phyloP scores from a whole-genome alignment of 441 rosid species.

The Gossypium lobatum region DNA sequence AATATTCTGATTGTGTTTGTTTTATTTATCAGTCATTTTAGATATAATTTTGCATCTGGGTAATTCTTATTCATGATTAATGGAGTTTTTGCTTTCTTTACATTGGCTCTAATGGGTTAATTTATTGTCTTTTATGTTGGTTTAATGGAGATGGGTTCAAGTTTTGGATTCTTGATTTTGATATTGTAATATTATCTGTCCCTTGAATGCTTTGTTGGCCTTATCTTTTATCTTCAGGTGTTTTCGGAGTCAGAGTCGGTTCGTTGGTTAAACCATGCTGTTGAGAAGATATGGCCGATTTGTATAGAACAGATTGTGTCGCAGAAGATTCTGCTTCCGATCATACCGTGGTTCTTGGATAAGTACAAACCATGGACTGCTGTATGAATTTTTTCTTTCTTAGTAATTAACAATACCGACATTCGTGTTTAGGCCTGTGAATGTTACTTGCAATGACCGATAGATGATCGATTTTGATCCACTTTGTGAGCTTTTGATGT shows the following conservation, averaged over 20 bases:
- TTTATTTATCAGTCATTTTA: background rate
- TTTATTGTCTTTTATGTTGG: background rate
- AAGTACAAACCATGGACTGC: slow-evolving; percentile 97
- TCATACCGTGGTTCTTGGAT: slow-evolving; percentile 92
- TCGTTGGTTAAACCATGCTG: slow-evolving; percentile 77
- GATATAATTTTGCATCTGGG: background rate
- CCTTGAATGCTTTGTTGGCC: slow-evolving; percentile 14
- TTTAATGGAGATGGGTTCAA: background rate
- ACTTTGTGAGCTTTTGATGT: background rate
- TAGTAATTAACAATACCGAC: background rate
- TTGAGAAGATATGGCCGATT: slow-evolving; percentile 87
- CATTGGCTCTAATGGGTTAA: background rate
- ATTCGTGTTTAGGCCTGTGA: background rate
- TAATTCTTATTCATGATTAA: background rate
- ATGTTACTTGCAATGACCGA: background rate
- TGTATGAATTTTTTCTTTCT: slow-evolving; percentile 34
- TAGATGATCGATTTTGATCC: background rate
- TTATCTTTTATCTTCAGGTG: slow-evolving; percentile 37
- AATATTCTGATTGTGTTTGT: slow-evolving; percentile 1
- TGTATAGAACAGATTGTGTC: slow-evolving; percentile 88
- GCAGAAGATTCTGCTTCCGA: slow-evolving; percentile 80
- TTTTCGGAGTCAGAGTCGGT: slow-evolving; percentile 80
- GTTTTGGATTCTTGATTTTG: slow-evolving; percentile 6
- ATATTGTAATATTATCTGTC: background rate
- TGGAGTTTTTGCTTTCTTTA: background rate